Evolutionary conservation across 179 eudicot species (phyloP), one percentile per base, ranked within the genome.

Genomic region (Spinacia oleracea): DNA sequence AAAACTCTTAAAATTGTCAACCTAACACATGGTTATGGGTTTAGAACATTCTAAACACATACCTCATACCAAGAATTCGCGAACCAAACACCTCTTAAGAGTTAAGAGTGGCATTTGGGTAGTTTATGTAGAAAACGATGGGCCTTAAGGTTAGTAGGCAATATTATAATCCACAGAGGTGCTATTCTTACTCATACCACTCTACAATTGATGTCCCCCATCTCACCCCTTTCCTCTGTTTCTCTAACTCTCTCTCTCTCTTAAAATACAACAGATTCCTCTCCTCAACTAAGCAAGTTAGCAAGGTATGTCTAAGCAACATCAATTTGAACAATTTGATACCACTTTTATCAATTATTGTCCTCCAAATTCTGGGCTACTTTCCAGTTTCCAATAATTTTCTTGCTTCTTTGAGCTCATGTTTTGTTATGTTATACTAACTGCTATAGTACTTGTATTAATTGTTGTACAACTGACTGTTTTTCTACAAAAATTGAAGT

Each of bases 231-330:
- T 48, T 6, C 40, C 21, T 20, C 67, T 56, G 14, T 34, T 23
- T 42, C 70, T 60, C 78, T 23, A 69, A 72, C 74, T 74, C 72
- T 45, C 67, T 42, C 38, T 70, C 72, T 66, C 64, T 51, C 77
- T 70, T 43, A 15, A 55, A 25, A 15, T 27, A n/a, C n/a, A 18
- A 16, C 38, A 6, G 32, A 73, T 78, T 78, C 81, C 65, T 68
- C 75, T 35, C 55, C 45, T 80, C 45, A 53, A 38, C 59, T 71
- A 77, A 46, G 64, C 56, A 58, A 82, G 81, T 71, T 69, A 46
- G 64, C 56, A 58, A 82, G 81, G 84, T 82, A 73, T 82, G 79
- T 74, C 65, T 6, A 23, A 23, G 14, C 70, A 43, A 42, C 73
- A 59, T 42, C 63, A 25, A 9, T 42, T 46, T 59, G 3, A 15